A percentile compares a stretch with the other conserved stretches of the same genome.
These are phyloP conservation scores for Xylariaceae sp. DNA, from an alignment of 2,329 filamentous ascomycete species.

Conservation along the genomic window DNA sequence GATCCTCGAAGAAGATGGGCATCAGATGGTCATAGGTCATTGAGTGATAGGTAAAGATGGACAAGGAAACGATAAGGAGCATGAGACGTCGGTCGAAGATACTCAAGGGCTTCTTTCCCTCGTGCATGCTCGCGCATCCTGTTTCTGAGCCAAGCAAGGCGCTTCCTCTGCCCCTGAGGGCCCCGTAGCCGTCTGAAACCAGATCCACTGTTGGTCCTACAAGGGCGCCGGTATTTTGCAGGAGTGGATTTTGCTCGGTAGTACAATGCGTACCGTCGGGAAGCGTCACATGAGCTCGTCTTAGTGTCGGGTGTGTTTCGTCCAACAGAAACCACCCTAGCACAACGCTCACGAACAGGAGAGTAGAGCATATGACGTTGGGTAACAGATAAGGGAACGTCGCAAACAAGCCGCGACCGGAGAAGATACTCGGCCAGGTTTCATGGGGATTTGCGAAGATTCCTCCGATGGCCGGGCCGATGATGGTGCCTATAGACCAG, in stretches of 20 bases:
- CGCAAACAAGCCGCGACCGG: conserved; percentile 63
- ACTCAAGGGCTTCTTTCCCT: conserved; percentile 36
- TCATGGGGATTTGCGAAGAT: conserved; percentile 73
- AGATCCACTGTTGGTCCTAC: conserved; percentile 69
- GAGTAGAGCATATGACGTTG: conserved; percentile 73
- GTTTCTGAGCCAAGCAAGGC: conserved; percentile 45
- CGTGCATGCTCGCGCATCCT: conserved; percentile 26
- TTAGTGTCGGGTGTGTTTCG: conserved; percentile 77
- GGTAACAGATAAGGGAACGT: conserved; percentile 82
- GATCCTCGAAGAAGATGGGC: conserved; percentile 88
- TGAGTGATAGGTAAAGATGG: conserved; percentile 88
- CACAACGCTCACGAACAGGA: conserved; percentile 74
- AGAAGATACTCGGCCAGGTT: conserved; percentile 68
- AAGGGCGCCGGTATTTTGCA: conserved; percentile 68
- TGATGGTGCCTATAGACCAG: conserved; percentile 84
- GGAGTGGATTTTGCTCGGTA: conserved; percentile 66
- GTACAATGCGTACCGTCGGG: conserved; percentile 44
- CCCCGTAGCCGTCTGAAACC: conserved; percentile 73
- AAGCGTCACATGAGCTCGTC: conserved; percentile 52
- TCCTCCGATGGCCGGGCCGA: conserved; percentile 84
- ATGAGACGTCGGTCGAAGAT: conserved; percentile 59
- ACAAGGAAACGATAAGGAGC: conserved; percentile 73
- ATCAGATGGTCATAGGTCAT: conserved; percentile 93
- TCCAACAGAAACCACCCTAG: conserved; percentile 76
- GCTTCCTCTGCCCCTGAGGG: conserved; percentile 46